These are phyloP conservation scores for Vanilla planifolia DNA, from an alignment of 106 monocot species.

Conservation along the genomic window DNA sequence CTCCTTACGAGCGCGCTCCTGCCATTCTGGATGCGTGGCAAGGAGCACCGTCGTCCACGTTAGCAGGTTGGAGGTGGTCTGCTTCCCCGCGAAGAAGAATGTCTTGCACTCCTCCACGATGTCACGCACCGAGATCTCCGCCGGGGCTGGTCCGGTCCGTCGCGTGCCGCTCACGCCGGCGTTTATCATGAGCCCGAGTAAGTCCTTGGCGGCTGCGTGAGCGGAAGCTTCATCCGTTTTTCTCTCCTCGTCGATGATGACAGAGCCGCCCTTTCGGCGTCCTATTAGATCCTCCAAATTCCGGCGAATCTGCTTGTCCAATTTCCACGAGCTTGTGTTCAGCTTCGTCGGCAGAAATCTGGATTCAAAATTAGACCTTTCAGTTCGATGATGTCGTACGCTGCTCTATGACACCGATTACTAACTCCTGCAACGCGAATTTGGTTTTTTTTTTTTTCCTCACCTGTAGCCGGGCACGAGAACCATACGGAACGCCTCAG, in stretches of 20 bases:
- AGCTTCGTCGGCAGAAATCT: constrained; percentile 65
- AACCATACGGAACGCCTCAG: constrained; percentile 77
- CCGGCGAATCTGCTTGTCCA: constrained; percentile 51
- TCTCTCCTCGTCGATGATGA: background rate
- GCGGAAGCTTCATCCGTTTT: background rate
- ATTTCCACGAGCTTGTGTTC: constrained; percentile 51
- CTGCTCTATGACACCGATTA: background rate
- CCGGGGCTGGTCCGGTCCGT: background rate
- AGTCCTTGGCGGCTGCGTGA: constrained; percentile 21
- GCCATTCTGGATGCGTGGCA: constrained; percentile 84
- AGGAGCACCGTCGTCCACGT: constrained; percentile 74
- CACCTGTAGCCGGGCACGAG: constrained; percentile 25
- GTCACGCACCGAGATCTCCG: constrained; percentile 28
- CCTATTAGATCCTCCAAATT: constrained; percentile 37
- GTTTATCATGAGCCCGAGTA: constrained; percentile 56
- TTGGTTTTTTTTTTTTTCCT: background rate
- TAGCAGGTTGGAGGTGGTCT: constrained; percentile 75
- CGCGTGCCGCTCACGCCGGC: constrained; percentile 2
- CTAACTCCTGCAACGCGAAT: background rate
- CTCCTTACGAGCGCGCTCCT: constrained; percentile 56
- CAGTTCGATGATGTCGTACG: background rate
- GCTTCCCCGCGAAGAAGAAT: constrained; percentile 88
- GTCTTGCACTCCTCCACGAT: constrained; percentile 93
- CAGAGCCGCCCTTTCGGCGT: constrained; percentile 14
- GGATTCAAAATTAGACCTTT: background rate